Base-by-base conservation (phyloP, 345 rosid species). In the Rubroshorea leprosula region DNA sequence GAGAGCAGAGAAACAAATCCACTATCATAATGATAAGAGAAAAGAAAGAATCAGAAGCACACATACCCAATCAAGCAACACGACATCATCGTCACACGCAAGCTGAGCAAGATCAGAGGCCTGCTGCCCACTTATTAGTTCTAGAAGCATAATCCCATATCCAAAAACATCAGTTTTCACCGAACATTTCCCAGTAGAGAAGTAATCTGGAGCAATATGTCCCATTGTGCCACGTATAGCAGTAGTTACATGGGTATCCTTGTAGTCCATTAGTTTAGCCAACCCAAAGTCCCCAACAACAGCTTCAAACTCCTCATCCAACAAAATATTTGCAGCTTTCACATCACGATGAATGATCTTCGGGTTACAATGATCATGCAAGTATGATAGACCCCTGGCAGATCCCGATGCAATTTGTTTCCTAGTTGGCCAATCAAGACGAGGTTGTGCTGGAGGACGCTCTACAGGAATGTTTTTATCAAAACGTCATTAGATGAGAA, bases 101-200 rank as follows among this genome's bases (percentile, higher is more conserved):
- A 92, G 87, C 61, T 97, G 80, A 46, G 98, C 98, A 17, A 92
- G 98, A 79, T 92, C 98, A 8, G 89, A 92, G 5, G 98, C 98
- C 71, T 97, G 79, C 66, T 92, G 98, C 68, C 98, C 97, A 9
- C 97, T 92, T 48, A 92, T 83, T 1, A 92, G 83, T 72, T 92
- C 98, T 2, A 92, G 68, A 63, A 92, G 97, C 98, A 92, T 92
- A 67, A 92, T 86, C 5, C 98, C 96, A 38, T 92, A 92, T 11
- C 98, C 98, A 41, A 92, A 92, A 61, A 89, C 98, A 49, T 92
- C 96, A 1, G 98, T 92, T 71, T 92, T 92, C 80, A 89, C 98
- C 0, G 98, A 92, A 3, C 96, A 92, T 61, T 92, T 92, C 6
- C 98, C 98, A 0, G 96, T 92, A 0, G 98, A 92, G 48, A 92